A percentile compares a stretch with the other conserved stretches of the same genome.
These are phyloP conservation scores for Pseudocercospora ulei DNA, from an alignment of 2,329 filamentous ascomycete genomes.

Conservation along the genomic window DNA sequence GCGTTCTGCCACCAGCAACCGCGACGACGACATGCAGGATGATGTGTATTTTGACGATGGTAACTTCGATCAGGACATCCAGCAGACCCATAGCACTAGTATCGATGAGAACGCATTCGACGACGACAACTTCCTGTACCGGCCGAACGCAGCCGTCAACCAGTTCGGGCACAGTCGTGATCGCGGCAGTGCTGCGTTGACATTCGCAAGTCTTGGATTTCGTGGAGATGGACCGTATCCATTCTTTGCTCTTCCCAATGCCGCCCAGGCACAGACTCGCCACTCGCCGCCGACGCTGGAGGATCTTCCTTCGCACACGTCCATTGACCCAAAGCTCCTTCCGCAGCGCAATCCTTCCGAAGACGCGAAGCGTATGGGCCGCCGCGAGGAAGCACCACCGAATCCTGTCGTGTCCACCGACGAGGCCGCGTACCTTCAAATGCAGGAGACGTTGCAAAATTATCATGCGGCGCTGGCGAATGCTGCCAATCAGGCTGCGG, in stretches of 20 bases:
- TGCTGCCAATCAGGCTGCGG: conserved; percentile 66
- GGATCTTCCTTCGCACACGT: conserved; percentile 26
- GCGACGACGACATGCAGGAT: conserved; percentile 19
- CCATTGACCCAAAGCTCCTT: conserved; percentile 28
- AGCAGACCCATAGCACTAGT: conserved; percentile 11
- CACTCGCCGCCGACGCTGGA: conserved; percentile 29
- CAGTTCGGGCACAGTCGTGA: conserved; percentile 20
- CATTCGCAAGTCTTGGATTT: conserved; percentile 17
- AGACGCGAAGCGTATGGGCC: conserved; percentile 30
- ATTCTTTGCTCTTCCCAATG: conserved; percentile 29
- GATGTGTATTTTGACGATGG: conserved; percentile 36
- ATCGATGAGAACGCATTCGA: conserved; percentile 36
- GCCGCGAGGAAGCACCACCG: conserved; percentile 40
- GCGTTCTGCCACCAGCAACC: conserved; percentile 2
- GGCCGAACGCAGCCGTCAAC: conserved; percentile 17
- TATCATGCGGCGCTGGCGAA: conserved; percentile 79
- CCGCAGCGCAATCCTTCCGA: conserved; percentile 32
- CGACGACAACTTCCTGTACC: conserved; percentile 24
- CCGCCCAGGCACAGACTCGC: conserved; percentile 22
- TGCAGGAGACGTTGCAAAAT: conserved; percentile 53
- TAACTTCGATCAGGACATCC: conserved; percentile 30
- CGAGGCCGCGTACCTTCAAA: conserved; percentile 34
- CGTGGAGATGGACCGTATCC: conserved; percentile 30
- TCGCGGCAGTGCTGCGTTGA: conserved; percentile 19
- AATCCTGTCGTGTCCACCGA: conserved; percentile 41